Evolutionary conservation across 192 early-diverging fungal species (phyloP), one percentile per base, ranked within the genome.

Genomic region (Podochytrium sp.): DNA sequence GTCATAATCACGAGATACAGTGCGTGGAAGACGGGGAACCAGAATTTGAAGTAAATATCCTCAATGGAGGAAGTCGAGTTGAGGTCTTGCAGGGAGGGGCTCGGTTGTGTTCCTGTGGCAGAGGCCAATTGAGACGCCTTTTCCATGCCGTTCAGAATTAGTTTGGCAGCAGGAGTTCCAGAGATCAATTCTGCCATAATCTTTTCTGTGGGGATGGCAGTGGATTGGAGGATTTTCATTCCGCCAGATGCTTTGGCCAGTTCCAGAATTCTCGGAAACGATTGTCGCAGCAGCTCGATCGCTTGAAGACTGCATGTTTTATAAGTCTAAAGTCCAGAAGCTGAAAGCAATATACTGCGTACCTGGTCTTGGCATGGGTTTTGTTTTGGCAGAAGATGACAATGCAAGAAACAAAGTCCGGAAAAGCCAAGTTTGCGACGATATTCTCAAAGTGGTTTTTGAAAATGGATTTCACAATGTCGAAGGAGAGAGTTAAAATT

Each of bases 1-100:
- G 92, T 91, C 95, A 98, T 95, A 33, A 95, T 90, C 0, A 96
- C 87, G 60, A 93, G 91, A 77, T 96, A 91, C 47, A 96, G 83
- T 35, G 93, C 94, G 63, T 93, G 91, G 49, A 98, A 82, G n/a
- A 92, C 82, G 0, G 95, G 93, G 82, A 94, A 92, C 94, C 93
- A 96, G 42, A 80, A 84, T 61, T 80, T 77, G 64, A 84, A 85
- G 40, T 72, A 76, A 2, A 79, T 78, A 61, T 89, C 87, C n/a
- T 89, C 87, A 43, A 84, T 78, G 0, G 78, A 55, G 14, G 39
- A 63, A 16, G 38, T 49, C 5, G 35, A 30, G 55, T 27, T 33
- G 23, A 61, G 51, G 14, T 43, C 42, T 25, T 29, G 39, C 43
- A 38, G 25, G 1, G 55, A 40, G 12, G 40, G 25, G 39, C 56